phyloP scores from a whole-genome alignment of 345 rosid species.

The Citrus trifoliata region DNA sequence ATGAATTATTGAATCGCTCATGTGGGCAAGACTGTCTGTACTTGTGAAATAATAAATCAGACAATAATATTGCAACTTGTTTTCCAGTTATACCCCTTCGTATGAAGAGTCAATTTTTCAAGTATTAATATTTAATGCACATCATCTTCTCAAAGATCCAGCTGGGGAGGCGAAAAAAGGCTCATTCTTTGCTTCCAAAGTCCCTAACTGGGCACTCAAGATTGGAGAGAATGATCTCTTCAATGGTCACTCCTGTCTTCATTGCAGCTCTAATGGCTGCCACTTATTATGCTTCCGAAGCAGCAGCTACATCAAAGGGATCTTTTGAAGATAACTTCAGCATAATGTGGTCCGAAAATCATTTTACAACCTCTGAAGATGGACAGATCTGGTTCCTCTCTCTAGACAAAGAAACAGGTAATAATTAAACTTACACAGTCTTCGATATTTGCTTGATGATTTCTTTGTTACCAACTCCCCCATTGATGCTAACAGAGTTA shows the following conservation, averaged over 20 bases:
- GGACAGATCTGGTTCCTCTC: constrained; percentile 98
- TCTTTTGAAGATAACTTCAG: constrained; percentile 84
- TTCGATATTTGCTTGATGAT: neutral
- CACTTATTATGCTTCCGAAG: constrained; percentile 9
- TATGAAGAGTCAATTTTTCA: constrained; percentile 1
- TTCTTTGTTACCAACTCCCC: neutral
- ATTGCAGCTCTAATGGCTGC: constrained; percentile 34
- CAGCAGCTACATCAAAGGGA: constrained; percentile 45
- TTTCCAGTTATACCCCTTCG: constrained; percentile 19
- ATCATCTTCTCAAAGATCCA: constrained; percentile 22
- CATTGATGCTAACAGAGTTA: neutral
- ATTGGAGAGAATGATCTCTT: constrained; percentile 35
- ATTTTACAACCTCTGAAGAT: constrained; percentile 88
- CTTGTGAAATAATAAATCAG: constrained; percentile 8
- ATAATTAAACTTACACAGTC: neutral
- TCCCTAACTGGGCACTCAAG: neutral
- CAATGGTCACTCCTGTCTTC: constrained; percentile 33
- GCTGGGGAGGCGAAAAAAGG: neutral
- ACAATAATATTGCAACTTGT: constrained; percentile 6
- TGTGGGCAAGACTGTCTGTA: neutral
- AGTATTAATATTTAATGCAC: constrained; percentile 21
- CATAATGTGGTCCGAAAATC: constrained; percentile 92
- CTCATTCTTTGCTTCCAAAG: constrained; percentile 2
- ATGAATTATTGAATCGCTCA: neutral
- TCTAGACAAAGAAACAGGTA: constrained; percentile 91